These are phyloP conservation scores for Kazachstania psychrophila DNA, from an alignment of 805 yeast species.

Conservation along the genomic window DNA sequence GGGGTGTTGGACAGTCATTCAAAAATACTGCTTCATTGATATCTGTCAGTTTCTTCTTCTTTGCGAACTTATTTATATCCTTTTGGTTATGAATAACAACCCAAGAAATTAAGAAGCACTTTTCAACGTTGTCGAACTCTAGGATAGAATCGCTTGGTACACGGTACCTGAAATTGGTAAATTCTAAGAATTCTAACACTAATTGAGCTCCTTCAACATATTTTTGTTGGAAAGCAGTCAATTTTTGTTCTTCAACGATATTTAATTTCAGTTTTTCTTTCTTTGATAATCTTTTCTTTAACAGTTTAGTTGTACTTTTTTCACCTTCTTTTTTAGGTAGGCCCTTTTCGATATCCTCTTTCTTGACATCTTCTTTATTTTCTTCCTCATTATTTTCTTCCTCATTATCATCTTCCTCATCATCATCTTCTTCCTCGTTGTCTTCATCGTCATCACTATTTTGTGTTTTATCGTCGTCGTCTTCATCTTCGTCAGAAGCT, in stretches of 20 bases:
- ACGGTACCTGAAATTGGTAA: constrained; percentile 60
- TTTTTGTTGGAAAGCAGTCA: constrained; percentile 71
- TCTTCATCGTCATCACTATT: too few species aligned
- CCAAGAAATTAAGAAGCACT: constrained; percentile 27
- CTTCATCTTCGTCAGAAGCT: neutral
- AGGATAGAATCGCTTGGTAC: constrained; percentile 71
- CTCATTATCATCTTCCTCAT: constrained; percentile 3
- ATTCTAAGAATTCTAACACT: constrained; percentile 78
- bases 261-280: neutral
- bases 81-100: constrained; percentile 26
- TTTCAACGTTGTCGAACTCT: constrained; percentile 37
- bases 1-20: constrained; percentile 33
- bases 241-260: constrained; percentile 38
- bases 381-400: too few species aligned
- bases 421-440: neutral
- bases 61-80: constrained; percentile 20
- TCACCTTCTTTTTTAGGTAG: neutral
- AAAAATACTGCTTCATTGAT: constrained; percentile 16
- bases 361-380: constrained; percentile 3
- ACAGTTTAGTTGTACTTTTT: neutral
- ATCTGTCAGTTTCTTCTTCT: constrained; percentile 11
- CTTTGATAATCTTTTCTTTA: neutral
- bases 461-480: neutral
- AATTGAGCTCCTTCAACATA: constrained; percentile 61
- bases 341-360: constrained; percentile 32